phyloP scores from a whole-genome alignment of 345 rosid species.

The Leavenworthia alabamica region DNA sequence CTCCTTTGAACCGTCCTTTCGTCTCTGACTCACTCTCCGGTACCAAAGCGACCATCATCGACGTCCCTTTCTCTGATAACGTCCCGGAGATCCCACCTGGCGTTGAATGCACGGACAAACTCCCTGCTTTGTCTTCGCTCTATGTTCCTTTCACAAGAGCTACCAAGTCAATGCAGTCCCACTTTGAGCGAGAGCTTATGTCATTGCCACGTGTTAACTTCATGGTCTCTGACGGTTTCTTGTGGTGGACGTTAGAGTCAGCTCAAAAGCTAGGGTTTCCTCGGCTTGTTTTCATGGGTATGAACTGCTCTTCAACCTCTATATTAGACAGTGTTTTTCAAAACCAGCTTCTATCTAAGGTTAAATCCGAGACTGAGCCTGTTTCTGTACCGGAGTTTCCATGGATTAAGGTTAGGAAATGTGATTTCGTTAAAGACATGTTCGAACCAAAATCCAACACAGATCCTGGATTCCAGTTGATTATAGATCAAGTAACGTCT shows the following conservation, averaged over 20 bases:
- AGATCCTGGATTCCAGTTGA: slow-evolving; percentile 2
- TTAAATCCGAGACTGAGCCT: neutral
- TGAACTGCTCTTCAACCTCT: neutral
- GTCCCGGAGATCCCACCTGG: neutral
- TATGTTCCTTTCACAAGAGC: slow-evolving; percentile 1
- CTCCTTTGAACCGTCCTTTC: slow-evolving; percentile 3
- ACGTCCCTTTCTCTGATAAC: neutral
- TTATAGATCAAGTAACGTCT: neutral
- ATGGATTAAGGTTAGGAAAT: slow-evolving; percentile 7
- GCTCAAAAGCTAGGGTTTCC: slow-evolving; percentile 1
- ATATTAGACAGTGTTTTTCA: neutral
- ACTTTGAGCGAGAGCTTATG: neutral
- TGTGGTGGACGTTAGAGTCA: slow-evolving; percentile 12
- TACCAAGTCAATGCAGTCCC: slow-evolving; percentile 1
- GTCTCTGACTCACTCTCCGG: neutral
- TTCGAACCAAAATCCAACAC: neutral
- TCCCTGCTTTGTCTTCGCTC: neutral
- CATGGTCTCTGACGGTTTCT: slow-evolving; percentile 1
- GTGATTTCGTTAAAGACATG: slow-evolving; percentile 4
- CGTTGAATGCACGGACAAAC: neutral
- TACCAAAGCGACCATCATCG: slow-evolving; percentile 1
- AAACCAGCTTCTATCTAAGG: slow-evolving; percentile 6
- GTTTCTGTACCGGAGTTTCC: neutral
- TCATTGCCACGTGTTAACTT: neutral
- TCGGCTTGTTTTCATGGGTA: slow-evolving; percentile 2